phyloP scores from a whole-genome alignment of 148 eudicot species.

The Camellia sinensis region DNA sequence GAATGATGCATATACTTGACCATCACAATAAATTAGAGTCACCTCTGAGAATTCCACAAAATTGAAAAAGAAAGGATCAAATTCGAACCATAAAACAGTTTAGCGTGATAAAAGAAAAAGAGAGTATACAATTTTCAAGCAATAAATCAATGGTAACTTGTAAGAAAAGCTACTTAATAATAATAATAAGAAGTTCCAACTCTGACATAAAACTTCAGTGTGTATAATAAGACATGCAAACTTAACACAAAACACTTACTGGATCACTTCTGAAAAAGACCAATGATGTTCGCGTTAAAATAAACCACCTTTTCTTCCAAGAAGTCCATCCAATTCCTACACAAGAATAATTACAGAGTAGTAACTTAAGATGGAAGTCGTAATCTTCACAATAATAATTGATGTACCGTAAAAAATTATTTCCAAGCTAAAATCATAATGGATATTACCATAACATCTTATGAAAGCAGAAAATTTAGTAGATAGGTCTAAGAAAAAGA shows the following conservation, averaged over 20 bases:
- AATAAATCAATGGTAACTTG: background rate
- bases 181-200: background rate
- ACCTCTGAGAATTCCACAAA: background rate
- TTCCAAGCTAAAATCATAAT: background rate
- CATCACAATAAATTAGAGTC: background rate
- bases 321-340: constrained; percentile 99
- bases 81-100: background rate
- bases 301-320: constrained; percentile 99
- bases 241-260: constrained; percentile 43
- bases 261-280: constrained; percentile 97
- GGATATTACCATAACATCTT: background rate
- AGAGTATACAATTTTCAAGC: background rate
- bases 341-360: constrained; percentile 17
- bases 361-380: background rate
- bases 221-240: background rate
- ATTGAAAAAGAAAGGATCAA: constrained; percentile 1
- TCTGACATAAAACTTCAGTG: background rate
- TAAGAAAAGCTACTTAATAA: background rate
- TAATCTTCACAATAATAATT: background rate
- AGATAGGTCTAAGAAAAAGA: background rate
- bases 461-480: background rate
- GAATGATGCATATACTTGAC: background rate
- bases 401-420: background rate
- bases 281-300: constrained; percentile 82
- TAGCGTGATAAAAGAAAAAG: background rate